phyloP scores from a whole-genome alignment of 176 grass and related monocot genomes.

The Tillandsia leiboldiana region DNA sequence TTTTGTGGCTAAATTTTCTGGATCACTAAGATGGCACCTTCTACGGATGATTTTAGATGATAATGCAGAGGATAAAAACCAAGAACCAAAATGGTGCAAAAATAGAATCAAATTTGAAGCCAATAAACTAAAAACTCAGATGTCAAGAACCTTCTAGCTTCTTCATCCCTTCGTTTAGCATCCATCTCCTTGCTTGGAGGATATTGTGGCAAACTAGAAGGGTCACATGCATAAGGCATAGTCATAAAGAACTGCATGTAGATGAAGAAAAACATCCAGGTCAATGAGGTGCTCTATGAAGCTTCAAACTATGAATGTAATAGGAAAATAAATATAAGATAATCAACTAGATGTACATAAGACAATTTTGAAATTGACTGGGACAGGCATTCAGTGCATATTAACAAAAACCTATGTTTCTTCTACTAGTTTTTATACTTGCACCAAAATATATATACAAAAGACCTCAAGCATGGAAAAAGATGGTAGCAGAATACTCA shows the following conservation, averaged over 20 bases:
- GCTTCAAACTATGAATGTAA: no score
- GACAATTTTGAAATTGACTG: no score
- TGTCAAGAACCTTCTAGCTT: constrained; percentile 1
- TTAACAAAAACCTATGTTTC: no score
- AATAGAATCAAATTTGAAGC: not conserved
- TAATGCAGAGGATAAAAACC: not conserved
- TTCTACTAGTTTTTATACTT: no score
- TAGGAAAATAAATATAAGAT: no score
- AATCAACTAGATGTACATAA: no score
- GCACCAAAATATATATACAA: no score
- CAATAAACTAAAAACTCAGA: not conserved
- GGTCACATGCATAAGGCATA: constrained; percentile 1
- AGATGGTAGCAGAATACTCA: no score
- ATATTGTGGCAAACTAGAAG: constrained; percentile 1
- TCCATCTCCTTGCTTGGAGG: constrained; percentile 4
- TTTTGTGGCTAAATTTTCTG: not conserved
- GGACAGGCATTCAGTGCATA: no score
- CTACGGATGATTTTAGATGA: not conserved
- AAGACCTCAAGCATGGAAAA: no score
- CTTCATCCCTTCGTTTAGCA: constrained; percentile 8
- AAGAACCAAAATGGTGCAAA: not conserved
- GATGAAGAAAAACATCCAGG: not conserved
- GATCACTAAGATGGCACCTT: not conserved
- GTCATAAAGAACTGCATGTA: not conserved
- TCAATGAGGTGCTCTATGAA: not conserved